These are phyloP conservation scores for Penstemon barbatus DNA, from an alignment of 257 asterid genomes.

Conservation along the genomic window DNA sequence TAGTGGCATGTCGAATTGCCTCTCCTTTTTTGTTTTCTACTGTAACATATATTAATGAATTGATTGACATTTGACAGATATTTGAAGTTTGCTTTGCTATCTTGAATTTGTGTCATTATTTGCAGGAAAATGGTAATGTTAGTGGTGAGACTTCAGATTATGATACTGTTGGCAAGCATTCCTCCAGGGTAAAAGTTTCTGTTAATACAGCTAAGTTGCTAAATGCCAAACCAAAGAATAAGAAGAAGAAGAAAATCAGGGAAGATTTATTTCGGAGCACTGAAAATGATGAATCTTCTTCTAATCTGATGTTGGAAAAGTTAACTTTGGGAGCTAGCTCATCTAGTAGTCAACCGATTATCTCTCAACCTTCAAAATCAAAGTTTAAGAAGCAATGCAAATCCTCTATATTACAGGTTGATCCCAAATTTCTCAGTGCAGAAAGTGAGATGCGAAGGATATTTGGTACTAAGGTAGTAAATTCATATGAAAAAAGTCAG, in stretches of 20 bases:
- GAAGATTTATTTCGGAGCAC: slow-evolving; percentile 32
- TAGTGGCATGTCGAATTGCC: background rate
- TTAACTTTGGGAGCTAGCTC: slow-evolving; percentile 52
- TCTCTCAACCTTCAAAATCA: slow-evolving; percentile 32
- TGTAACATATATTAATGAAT: slow-evolving; percentile 9
- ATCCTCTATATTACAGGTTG: slow-evolving; percentile 60
- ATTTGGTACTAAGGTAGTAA: slow-evolving; percentile 87
- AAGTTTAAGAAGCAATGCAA: slow-evolving; percentile 42
- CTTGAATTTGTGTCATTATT: slow-evolving; percentile 25
- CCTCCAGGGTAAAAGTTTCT: slow-evolving; percentile 35
- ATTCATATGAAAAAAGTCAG: slow-evolving; percentile 63
- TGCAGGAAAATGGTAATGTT: slow-evolving; percentile 53
- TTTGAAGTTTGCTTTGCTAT: slow-evolving; percentile 14
- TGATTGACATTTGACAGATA: slow-evolving; percentile 16
- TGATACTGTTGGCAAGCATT: slow-evolving; percentile 31
- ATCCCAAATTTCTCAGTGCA: slow-evolving; percentile 81
- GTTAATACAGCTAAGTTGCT: slow-evolving; percentile 27
- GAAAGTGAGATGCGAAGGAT: slow-evolving; percentile 92
- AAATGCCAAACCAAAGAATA: slow-evolving; percentile 59
- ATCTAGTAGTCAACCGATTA: slow-evolving; percentile 39
- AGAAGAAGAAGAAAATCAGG: slow-evolving; percentile 53
- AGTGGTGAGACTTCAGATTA: slow-evolving; percentile 33
- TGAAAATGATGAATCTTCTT: slow-evolving; percentile 30
- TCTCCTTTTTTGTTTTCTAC: background rate
- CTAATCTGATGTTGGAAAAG: slow-evolving; percentile 43